phyloP scores from a whole-genome alignment of 192 early-diverging fungal species.

The Gamsiella multidivaricata region DNA sequence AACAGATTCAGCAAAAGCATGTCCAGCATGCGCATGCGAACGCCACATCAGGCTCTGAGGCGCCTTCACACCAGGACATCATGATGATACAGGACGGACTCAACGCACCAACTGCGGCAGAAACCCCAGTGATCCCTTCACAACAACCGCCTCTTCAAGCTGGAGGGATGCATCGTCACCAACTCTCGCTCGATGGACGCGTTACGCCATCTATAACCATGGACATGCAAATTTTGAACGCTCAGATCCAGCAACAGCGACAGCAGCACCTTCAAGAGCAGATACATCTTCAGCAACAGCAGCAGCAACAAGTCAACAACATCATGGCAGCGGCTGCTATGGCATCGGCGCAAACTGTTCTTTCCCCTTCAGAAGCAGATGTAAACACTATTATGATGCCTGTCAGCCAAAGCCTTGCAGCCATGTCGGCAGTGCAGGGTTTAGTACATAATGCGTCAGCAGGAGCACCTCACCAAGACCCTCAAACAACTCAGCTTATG shows the following conservation, averaged over 20 bases:
- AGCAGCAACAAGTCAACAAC: slow-evolving; percentile 21
- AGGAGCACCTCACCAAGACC: slow-evolving; percentile 2
- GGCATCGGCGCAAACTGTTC: slow-evolving; percentile 8
- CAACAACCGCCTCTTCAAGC: slow-evolving; percentile 21
- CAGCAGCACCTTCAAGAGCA: slow-evolving; percentile 21
- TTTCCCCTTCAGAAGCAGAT: slow-evolving; percentile 14
- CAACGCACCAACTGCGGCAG: slow-evolving; percentile 1
- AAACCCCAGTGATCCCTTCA: slow-evolving; percentile 49
- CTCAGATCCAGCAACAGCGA: slow-evolving; percentile 38
- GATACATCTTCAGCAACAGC: slow-evolving; percentile 16
- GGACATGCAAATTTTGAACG: slow-evolving; percentile 36
- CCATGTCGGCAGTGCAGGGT: slow-evolving; percentile 1
- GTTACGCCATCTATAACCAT: slow-evolving; percentile 2
- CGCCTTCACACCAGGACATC: not conserved
- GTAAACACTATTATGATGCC: slow-evolving; percentile 26
- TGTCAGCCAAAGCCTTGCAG: not conserved
- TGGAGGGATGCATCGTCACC: slow-evolving; percentile 37
- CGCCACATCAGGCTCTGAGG: slow-evolving; percentile 2
- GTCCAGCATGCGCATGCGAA: not conserved
- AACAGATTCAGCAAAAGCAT: slow-evolving; percentile 10
- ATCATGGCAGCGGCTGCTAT: slow-evolving; percentile 38
- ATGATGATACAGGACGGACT: slow-evolving; percentile 19
- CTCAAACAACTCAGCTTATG: not conserved
- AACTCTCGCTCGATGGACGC: slow-evolving; percentile 35
- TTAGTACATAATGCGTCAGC: not conserved